phyloP scores from a whole-genome alignment of 2,329 filamentous ascomycete species.

The Colletotrichum kahawae region DNA sequence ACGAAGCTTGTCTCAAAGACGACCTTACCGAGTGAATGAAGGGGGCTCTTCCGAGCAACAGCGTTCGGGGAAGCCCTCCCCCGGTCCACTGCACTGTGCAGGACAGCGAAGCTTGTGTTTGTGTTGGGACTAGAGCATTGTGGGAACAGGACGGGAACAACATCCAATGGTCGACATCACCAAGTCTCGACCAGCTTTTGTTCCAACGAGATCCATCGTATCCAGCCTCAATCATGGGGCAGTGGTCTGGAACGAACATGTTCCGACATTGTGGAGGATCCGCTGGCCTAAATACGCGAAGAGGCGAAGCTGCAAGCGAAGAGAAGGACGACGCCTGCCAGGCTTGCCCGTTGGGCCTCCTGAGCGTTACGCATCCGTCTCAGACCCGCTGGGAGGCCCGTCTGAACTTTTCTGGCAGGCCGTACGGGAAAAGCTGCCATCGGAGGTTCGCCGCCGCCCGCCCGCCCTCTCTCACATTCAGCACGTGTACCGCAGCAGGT shows the following conservation, averaged over 20 bases:
- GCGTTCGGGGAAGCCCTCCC: neutral
- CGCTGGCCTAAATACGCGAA: neutral
- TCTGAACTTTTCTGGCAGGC: neutral
- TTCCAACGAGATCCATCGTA: neutral
- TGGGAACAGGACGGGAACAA: neutral
- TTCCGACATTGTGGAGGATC: neutral
- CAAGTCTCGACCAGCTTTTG: neutral
- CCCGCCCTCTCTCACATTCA: too few species aligned
- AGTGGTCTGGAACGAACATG: neutral
- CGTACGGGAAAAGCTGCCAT: neutral
- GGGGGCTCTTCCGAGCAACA: neutral
- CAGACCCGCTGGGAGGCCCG: neutral
- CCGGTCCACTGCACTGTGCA: neutral
- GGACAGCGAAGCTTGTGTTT: neutral
- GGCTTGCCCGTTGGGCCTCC: neutral
- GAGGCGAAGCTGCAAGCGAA: neutral
- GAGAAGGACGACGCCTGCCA: neutral
- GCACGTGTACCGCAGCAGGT: neutral
- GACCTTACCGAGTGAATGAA: neutral
- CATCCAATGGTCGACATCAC: neutral
- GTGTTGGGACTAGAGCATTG: neutral
- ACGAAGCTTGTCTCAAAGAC: neutral
- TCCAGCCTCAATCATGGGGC: neutral
- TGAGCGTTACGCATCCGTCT: conserved; percentile 19
- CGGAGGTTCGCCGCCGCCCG: conserved; percentile 11